Evolutionary conservation across 2,329 filamentous ascomycete genomes (phyloP).

Genomic region (Sordariomycetes sp.): DNA sequence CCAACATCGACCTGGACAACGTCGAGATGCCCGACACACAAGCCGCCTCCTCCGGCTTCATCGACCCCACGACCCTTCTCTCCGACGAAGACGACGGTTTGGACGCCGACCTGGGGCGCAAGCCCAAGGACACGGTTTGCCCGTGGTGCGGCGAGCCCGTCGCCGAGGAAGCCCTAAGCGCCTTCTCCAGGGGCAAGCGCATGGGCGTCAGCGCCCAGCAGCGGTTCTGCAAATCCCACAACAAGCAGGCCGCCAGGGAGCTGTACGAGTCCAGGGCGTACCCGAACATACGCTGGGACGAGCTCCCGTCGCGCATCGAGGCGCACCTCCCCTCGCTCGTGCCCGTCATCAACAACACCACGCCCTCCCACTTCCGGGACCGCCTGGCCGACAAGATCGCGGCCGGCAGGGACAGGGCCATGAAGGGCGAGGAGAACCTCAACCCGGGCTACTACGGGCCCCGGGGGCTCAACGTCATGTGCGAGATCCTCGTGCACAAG

Average conservation of each 20-base stretch:
- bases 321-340: constrained; percentile 46
- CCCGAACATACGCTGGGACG: constrained; percentile 61
- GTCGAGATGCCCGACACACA: too few relatives aligned
- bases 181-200: constrained; percentile 35
- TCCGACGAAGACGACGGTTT: background rate
- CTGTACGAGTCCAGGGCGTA: constrained; percentile 47
- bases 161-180: constrained; percentile 41
- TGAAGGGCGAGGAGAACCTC: constrained; percentile 49
- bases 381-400: constrained; percentile 45
- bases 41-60: background rate
- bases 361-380: constrained; percentile 51
- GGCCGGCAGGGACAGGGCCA: constrained; percentile 47
- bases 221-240: constrained; percentile 57
- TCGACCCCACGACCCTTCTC: background rate
- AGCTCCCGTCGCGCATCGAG: constrained; percentile 48
- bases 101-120: too few relatives aligned
- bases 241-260: constrained; percentile 39
- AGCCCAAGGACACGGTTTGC: constrained; percentile 30
- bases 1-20: too few relatives aligned
- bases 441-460: constrained; percentile 80
- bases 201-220: constrained; percentile 50
- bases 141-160: constrained; percentile 59
- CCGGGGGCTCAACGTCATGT: constrained; percentile 63
- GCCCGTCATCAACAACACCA: constrained; percentile 46
- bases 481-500: constrained; percentile 53